Evolutionary conservation across 148 eudicot species (phyloP).

Genomic region (Spergularia bocconei): DNA sequence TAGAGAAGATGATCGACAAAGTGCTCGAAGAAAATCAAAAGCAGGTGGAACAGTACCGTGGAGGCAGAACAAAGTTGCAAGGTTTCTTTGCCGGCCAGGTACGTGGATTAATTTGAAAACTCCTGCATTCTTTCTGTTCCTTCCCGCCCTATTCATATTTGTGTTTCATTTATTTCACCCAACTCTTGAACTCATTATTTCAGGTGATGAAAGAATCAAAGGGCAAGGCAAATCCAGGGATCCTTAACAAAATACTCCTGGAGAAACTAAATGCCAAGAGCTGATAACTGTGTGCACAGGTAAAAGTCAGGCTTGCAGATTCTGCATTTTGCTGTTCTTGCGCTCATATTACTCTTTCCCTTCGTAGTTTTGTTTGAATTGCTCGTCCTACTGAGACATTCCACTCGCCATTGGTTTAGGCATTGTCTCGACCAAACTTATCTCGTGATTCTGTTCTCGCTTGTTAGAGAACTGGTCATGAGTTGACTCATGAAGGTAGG

Average conservation of each 20-base stretch:
- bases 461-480: no score
- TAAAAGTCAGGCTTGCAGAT: not conserved
- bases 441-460: no score
- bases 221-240: slow-evolving; percentile 93
- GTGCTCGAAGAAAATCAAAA: slow-evolving; percentile 72
- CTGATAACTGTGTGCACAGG: slow-evolving; percentile 29
- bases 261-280: slow-evolving; percentile 65
- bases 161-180: not conserved
- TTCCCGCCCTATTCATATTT: not conserved
- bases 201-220: slow-evolving; percentile 94
- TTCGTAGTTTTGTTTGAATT: not conserved
- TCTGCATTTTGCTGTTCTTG: not conserved
- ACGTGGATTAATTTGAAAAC: not conserved
- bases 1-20: slow-evolving; percentile 75
- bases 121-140: no score
- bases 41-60: slow-evolving; percentile 86
- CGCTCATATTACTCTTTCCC: not conserved
- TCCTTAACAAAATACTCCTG: slow-evolving; percentile 80
- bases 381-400: not conserved
- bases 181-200: not conserved
- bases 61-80: slow-evolving; percentile 87
- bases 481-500: no score
- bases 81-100: slow-evolving; percentile 97
- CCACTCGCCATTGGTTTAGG: no score
- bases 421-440: no score